Evolutionary conservation across 257 asterid species (phyloP).

Genomic region (Nicotiana knightiana): DNA sequence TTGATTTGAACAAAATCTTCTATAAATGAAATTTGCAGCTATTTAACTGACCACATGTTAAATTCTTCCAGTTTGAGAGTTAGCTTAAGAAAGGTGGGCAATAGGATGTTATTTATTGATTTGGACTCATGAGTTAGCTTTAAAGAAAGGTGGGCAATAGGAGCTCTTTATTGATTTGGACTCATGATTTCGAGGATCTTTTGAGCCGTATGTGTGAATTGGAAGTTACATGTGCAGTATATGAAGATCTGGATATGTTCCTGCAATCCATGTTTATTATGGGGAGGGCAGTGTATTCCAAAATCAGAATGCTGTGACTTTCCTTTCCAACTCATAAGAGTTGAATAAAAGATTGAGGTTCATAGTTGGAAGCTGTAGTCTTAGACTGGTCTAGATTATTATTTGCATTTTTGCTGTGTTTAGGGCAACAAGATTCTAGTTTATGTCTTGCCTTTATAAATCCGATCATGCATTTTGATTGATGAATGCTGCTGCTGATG

Average conservation of each 20-base stretch:
- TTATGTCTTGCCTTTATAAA: background rate
- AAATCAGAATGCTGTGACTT: background rate
- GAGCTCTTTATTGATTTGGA: background rate
- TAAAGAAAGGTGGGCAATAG: background rate
- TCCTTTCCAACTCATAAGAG: background rate
- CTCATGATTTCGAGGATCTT: background rate
- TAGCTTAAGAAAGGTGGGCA: background rate
- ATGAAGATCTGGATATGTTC: background rate
- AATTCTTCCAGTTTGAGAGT: conserved; percentile 2
- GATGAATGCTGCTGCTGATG: background rate
- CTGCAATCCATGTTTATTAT: background rate
- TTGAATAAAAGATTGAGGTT: background rate
- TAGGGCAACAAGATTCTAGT: background rate
- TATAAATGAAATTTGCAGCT: background rate
- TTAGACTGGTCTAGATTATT: background rate
- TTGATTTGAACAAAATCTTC: background rate
- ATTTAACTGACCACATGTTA: background rate
- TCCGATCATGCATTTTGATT: background rate
- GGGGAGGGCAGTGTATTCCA: background rate
- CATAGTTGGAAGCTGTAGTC: background rate
- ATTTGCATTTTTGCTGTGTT: background rate
- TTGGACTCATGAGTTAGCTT: background rate
- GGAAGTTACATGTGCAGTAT: background rate
- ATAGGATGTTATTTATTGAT: background rate
- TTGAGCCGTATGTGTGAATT: background rate